Base-by-base conservation (phyloP, 352 stramenopile species). In the Phytopythium sindhum region DNA sequence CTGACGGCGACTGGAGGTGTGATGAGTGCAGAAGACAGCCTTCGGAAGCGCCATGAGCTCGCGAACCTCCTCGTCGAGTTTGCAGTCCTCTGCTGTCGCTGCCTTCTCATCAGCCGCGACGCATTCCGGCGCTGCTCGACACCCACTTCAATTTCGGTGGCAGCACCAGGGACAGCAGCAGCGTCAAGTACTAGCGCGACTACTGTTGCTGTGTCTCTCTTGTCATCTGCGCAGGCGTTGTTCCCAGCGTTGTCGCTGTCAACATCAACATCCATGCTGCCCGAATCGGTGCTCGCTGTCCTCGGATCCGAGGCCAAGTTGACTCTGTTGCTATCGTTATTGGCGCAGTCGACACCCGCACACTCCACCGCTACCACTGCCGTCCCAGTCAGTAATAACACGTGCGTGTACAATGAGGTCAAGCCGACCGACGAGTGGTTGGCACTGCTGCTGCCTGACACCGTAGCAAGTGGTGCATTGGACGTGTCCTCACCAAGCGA, bases 31-130 rank as follows among this genome's bases (percentile, higher is more conserved):
- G 57, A 70, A 6, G 60, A 79, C 21, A 79, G 72, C 44, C 24
- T 63, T 2, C 55, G 63, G 1, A 82, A 75, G 57, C 77, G 74
- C 10, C 75, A 80, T 17, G 70, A 84, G 26, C 61, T 93, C 24
- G 79, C 81, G 0, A 76, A 80, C 31, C 37, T 89, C 11, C 66
- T 93, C 4, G 74, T 88, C 21, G 61, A 78, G 14, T 93, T 93
- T 45, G 64, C 84, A 2, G 53, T 74, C 39, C 70, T 86, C 6
- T 90, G 79, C 63, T 90, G 71, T 66, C 64, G 68, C 39, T 85
- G 75, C 45, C 66, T 91, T 5, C 31, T 77, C 7, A 87, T 93
- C 64, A 87, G 81, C 61, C 80, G 85, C 19, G 75, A 81, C 3
- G 70, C 80, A 2, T 92, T 83, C 44, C 80, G 73, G 12, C 76